Base-by-base conservation (phyloP, 176 grass and related monocot species). In the Coix lacrymajobi region DNA sequence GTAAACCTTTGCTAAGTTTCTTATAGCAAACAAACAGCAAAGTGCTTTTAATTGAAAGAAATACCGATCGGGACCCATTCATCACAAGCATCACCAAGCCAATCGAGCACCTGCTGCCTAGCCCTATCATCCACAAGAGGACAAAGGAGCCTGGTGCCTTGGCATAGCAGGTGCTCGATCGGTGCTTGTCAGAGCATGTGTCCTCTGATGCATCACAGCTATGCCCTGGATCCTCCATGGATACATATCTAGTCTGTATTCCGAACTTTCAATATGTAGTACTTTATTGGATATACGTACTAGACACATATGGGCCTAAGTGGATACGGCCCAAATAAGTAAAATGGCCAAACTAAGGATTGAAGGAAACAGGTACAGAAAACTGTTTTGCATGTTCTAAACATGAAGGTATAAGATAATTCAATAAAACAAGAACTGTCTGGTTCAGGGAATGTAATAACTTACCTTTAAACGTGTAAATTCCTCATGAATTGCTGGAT, bases 401-500 rank as follows among this genome's bases (percentile, higher is more conserved):
- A 69, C 13, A 89, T 63, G 61, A 3, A 62, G 31, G 62, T 61
- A 41, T 20, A 66, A 61, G n/a, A 87, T 16, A 57, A 76, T 69
- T 72, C 24, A 24, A 46, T n/a, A 76, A 39, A 69, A 84, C 3
- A 38, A 66, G 10, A 77, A 62, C 51, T 17, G n/a, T 43, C 30
- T 62, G 14, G 49, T 39, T 46, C n/a, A 67, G 25, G n/a, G 32
- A 44, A 39, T 64, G 14, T 20, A 17, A 41, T 20, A 26, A 29
- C 67, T 66, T 9, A 99, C 97, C 93, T 99, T 99, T 66, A 99
- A 85, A 11, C 89, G 93, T 25, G 91, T 96, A 84, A 99, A 99
- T 68, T 99, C 93, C 87, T 96, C 97, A 70, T 99, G 97, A 77
- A 99, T 99, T 69, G 97, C 97, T 67, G 97, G 97, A 83, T 99